Conservation (phyloP, 1,139 yeast genomes). For the Lodderomyces pseudojiufengensis region DNA sequence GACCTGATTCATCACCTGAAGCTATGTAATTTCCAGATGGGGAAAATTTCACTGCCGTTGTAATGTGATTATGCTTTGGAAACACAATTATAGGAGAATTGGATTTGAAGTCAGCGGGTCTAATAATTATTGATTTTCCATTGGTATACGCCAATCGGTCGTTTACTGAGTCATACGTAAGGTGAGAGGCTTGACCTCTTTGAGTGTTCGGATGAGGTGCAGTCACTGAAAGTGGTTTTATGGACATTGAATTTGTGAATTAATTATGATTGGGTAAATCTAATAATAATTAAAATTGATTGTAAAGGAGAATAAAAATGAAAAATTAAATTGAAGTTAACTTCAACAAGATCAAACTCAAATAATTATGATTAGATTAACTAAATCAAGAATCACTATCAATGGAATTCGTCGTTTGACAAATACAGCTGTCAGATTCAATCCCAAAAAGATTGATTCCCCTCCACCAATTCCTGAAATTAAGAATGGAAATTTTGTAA, state of each 20-base stretch:
- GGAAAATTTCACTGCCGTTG: slow-evolving; percentile 81
- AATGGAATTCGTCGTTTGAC: slow-evolving; percentile 10
- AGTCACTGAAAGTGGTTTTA: slow-evolving; percentile 30
- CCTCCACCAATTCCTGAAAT: slow-evolving; percentile 12
- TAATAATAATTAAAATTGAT: slow-evolving; percentile 7
- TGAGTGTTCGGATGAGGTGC: slow-evolving; percentile 80
- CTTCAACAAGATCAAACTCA: background rate
- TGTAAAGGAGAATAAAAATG: background rate
- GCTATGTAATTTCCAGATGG: slow-evolving; percentile 91
- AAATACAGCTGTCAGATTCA: slow-evolving; percentile 9
- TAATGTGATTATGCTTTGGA: slow-evolving; percentile 62
- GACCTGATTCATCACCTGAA: slow-evolving; percentile 87
- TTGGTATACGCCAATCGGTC: slow-evolving; percentile 75
- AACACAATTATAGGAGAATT: slow-evolving; percentile 54
- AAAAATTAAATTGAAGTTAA: background rate
- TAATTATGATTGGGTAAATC: background rate
- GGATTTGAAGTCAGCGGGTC: slow-evolving; percentile 49
- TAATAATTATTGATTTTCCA: slow-evolving; percentile 75
- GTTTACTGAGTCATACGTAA: slow-evolving; percentile 67
- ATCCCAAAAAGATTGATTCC: slow-evolving; percentile 8
- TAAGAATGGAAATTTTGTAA: slow-evolving; percentile 8
- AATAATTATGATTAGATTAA: slow-evolving; percentile 11
- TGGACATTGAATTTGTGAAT: slow-evolving; percentile 21
- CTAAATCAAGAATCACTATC: slow-evolving; percentile 1
- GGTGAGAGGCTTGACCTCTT: slow-evolving; percentile 65